A percentile compares a stretch with the other conserved stretches of the same genome.
Conservation (phyloP, 192 early-diverging fungal species). For the Podila clonocystis region DNA sequence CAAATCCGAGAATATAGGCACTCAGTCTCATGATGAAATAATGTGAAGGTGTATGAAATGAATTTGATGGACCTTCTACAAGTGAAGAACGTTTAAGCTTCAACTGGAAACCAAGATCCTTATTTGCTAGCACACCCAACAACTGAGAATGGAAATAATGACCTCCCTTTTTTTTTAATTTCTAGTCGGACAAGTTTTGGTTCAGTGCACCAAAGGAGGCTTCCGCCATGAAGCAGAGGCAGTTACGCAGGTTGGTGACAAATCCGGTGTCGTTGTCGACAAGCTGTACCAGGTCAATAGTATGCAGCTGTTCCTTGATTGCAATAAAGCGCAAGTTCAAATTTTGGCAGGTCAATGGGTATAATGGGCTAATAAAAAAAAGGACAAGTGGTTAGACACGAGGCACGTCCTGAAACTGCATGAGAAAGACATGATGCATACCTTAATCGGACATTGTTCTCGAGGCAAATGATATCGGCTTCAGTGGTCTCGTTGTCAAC, state of each 20-base stretch:
- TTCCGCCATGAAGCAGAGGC: conserved; percentile 52
- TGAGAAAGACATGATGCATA: conserved; percentile 13
- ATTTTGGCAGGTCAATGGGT: conserved; percentile 65
- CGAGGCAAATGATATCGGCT: conserved; percentile 66
- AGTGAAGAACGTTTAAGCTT: neutral
- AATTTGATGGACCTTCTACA: neutral
- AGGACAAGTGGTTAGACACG: neutral
- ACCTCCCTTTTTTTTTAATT: neutral
- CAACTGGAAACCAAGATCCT: neutral
- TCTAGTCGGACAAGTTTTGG: neutral
- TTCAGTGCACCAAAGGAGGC: conserved; percentile 44
- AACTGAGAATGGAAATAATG: neutral
- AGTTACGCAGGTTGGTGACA: conserved; percentile 64
- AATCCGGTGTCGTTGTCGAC: conserved; percentile 71
- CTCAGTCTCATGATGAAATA: conserved; percentile 32
- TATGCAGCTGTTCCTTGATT: conserved; percentile 64
- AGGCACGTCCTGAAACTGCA: neutral
- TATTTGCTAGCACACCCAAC: neutral
- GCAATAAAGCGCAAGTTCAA: conserved; percentile 67
- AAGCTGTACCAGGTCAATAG: conserved; percentile 65
- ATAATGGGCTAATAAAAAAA: conserved; percentile 52
- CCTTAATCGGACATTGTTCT: conserved; percentile 69
- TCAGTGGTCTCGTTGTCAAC: conserved; percentile 68
- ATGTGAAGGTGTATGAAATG: neutral
- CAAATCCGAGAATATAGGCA: conserved; percentile 34